Evolutionary conservation across 1,284 basidiomycete genomes (phyloP).

Genomic region (Microbotryum scabiosae): DNA sequence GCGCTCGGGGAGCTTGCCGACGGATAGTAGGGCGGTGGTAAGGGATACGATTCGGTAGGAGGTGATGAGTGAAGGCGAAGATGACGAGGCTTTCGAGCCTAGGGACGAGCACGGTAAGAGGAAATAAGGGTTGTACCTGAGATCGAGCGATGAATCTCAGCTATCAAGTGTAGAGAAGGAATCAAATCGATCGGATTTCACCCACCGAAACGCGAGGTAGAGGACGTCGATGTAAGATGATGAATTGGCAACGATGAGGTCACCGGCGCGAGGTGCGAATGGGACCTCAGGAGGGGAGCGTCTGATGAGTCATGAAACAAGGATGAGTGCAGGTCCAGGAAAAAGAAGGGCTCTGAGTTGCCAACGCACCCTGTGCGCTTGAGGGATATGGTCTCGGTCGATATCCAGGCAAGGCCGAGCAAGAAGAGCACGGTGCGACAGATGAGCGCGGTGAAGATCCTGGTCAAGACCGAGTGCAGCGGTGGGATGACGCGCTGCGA

Average conservation of each 20-base stretch:
- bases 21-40: not conserved
- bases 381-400: conserved; percentile 19
- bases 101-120: conserved; percentile 24
- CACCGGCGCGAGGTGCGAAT: conserved; percentile 24
- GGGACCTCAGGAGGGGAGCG: conserved; percentile 13
- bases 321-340: too few species aligned
- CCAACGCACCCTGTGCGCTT: conserved; percentile 15
- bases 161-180: conserved; percentile 16
- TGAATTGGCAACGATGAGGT: conserved; percentile 36
- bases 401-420: conserved; percentile 21
- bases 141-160: not conserved
- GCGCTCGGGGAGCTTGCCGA: conserved; percentile 2
- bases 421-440: conserved; percentile 15
- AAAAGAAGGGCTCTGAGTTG: too few species aligned
- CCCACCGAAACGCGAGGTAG: conserved; percentile 31
- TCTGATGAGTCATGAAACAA: not conserved
- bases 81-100: conserved; percentile 10
- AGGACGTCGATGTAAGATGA: conserved; percentile 36
- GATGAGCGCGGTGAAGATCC: conserved; percentile 5
- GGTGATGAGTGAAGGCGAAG: conserved; percentile 4
- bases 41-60: too few species aligned
- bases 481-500: conserved; percentile 3
- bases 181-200: conserved; percentile 4
- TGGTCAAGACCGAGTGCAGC: not conserved
- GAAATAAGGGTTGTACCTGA: conserved; percentile 29